Conservation (phyloP, 108 stramenopile genomes). For the Skeletonema tropicum region DNA sequence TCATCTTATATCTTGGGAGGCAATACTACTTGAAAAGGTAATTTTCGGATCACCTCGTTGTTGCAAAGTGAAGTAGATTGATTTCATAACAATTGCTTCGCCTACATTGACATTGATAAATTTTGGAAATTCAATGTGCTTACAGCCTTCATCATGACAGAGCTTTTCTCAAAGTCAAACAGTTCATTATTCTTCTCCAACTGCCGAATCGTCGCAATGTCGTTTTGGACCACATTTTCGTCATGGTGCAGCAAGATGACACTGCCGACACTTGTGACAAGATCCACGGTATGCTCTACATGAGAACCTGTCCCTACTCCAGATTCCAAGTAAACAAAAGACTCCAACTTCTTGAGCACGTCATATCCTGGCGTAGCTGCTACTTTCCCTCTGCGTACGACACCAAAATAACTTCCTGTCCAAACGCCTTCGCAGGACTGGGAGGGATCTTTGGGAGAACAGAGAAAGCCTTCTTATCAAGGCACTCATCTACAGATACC, state of each 20-base stretch:
- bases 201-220: constrained; percentile 71
- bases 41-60: no score
- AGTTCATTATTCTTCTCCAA: constrained; percentile 78
- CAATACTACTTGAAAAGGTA: no score
- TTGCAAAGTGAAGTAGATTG: no score
- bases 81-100: no score
- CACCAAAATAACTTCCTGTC: constrained; percentile 89
- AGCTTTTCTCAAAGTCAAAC: constrained; percentile 50
- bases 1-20: no score
- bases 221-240: constrained; percentile 58
- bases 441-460: constrained; percentile 68
- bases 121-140: constrained; percentile 14
- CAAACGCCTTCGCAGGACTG: constrained; percentile 83
- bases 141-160: constrained; percentile 19
- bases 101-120: neutral
- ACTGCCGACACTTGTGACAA: constrained; percentile 86
- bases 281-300: constrained; percentile 85
- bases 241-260: constrained; percentile 84
- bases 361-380: constrained; percentile 84
- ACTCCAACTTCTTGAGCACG: constrained; percentile 67
- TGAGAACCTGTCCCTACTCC: constrained; percentile 68
- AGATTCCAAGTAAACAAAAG: constrained; percentile 85
- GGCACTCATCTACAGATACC: constrained; percentile 80
- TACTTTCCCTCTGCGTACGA: constrained; percentile 74
- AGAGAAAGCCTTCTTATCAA: constrained; percentile 68